Evolutionary conservation across 441 rosid species (phyloP), one percentile per base, ranked within the genome.

Genomic region (Pelargonium cotyledonis): DNA sequence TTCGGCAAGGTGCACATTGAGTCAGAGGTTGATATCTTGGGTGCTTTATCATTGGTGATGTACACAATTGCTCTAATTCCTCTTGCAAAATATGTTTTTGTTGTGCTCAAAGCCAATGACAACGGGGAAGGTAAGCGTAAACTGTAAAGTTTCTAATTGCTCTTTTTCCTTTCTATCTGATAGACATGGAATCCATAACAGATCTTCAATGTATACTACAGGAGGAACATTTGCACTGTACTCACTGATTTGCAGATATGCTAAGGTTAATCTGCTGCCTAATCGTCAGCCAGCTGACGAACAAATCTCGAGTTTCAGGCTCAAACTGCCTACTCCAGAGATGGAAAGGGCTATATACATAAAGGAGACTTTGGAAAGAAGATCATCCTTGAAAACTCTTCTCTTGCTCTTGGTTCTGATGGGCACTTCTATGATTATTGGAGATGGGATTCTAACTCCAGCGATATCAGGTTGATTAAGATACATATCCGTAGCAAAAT

Each of bases 351-450:
- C 97, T 77, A 66, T 95, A 63, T 65, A 44, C 10, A 87, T 91
- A 70, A 91, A 91, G 79, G 97, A 95, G 18, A 70, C 85, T 69
- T 76, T 91, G 74, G 97, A 91, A 80, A 85, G 73, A 47, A 86
- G 79, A 80, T 81, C 96, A 23, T 82, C 79, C 73, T 72, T 89
- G 79, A 95, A 87, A 84, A 95, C 89, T 51, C 63, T 85, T 63
- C 84, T 91, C 49, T 73, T 95, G 82, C 80, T 95, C 19, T 81
- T 91, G 80, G 97, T 95, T 65, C 84, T 95, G 57, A 88, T 88
- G 90, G 99, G 99, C 80, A 91, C 99, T 76, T 95, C 97, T 73
- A 90, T 95, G 99, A 78, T 95, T 66, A 87, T 95, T 68, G 99
- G 97, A 44, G 97, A 95, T 81, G 97, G 97, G 55, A 90, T 95